phyloP scores from a whole-genome alignment of 176 grass and related monocot species.

The Oryza meridionalis region DNA sequence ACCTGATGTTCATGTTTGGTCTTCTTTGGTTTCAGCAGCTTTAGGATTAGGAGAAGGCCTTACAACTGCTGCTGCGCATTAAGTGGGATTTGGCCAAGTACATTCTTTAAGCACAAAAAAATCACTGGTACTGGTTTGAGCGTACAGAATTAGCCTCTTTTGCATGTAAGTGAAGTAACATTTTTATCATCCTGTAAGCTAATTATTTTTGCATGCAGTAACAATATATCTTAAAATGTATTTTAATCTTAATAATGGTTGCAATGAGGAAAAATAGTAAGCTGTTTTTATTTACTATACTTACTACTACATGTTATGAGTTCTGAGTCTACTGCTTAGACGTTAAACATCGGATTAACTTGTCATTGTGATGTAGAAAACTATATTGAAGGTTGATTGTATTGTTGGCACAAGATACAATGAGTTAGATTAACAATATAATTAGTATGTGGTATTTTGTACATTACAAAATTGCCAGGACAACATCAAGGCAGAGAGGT shows the following conservation, averaged over 20 bases:
- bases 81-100: neutral
- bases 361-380: neutral
- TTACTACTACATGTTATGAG: neutral
- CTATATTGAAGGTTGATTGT: neutral
- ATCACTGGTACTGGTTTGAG: neutral
- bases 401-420: constrained; percentile 2
- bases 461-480: constrained; percentile 24
- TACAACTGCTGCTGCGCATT: constrained; percentile 4
- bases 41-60: constrained; percentile 8
- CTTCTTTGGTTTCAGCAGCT: constrained; percentile 49
- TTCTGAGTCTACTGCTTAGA: neutral
- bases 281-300: neutral
- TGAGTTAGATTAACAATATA: neutral
- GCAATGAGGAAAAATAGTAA: neutral
- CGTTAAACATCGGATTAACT: neutral
- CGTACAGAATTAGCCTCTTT: neutral
- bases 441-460: neutral
- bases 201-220: constrained; percentile 8
- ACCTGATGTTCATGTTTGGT: constrained; percentile 57
- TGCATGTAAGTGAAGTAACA: neutral
- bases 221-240: neutral
- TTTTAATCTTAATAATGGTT: neutral
- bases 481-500: neutral
- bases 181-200: neutral
- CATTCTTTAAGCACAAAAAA: constrained; percentile 11